phyloP scores from a whole-genome alignment of 108 stramenopile species.

The Cyclostephanos invisitatus region DNA sequence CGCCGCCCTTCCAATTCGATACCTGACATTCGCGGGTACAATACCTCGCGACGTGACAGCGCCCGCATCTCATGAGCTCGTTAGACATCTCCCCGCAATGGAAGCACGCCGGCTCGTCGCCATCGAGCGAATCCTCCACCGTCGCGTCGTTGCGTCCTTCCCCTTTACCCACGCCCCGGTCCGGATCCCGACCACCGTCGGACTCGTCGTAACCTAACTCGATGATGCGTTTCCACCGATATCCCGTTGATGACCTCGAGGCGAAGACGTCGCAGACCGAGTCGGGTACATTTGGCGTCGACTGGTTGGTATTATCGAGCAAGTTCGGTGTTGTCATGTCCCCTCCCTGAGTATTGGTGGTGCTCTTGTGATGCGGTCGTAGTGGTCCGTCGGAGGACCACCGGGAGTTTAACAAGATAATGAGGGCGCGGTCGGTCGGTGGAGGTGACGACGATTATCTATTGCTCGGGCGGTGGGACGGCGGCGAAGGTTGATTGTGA shows the following conservation, averaged over 20 bases:
- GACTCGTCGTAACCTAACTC: slow-evolving; percentile 70
- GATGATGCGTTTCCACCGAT: slow-evolving; percentile 61
- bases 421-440: too few relatives aligned
- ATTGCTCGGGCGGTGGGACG: too few relatives aligned
- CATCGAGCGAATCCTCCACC: not conserved
- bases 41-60: slow-evolving; percentile 74
- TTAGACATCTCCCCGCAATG: slow-evolving; percentile 45
- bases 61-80: slow-evolving; percentile 49
- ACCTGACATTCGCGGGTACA: slow-evolving; percentile 77
- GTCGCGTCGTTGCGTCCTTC: not conserved
- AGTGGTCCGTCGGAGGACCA: too few relatives aligned
- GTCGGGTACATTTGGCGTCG: slow-evolving; percentile 13
- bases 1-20: slow-evolving; percentile 70
- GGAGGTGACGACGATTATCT: too few relatives aligned
- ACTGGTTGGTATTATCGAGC: not conserved
- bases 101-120: slow-evolving; percentile 55
- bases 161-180: not conserved
- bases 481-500: too few relatives aligned
- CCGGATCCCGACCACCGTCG: slow-evolving; percentile 29
- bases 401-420: too few relatives aligned
- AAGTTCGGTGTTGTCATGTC: too few relatives aligned
- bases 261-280: slow-evolving; percentile 21
- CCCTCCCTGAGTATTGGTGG: too few relatives aligned
- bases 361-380: too few relatives aligned
- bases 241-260: slow-evolving; percentile 17